Conservation (phyloP, 1,139 yeast species). For the Spathaspora sp. region DNA sequence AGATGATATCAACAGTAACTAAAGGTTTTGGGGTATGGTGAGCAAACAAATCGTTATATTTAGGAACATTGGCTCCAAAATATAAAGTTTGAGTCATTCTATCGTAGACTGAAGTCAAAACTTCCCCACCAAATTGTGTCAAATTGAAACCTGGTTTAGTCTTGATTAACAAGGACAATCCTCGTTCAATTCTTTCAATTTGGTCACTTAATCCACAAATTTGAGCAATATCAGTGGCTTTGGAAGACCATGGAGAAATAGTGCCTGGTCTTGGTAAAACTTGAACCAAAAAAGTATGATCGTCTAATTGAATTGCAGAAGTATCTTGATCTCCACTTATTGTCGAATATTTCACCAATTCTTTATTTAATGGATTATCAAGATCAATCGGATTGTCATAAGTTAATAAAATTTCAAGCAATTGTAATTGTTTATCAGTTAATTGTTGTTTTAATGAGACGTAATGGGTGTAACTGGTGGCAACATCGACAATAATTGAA, state of each 20-base stretch:
- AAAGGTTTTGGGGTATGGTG: conserved; percentile 85
- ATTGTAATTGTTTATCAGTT: conserved; percentile 37
- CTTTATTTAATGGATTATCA: conserved; percentile 46
- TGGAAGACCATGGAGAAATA: conserved; percentile 98
- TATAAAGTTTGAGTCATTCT: conserved; percentile 89
- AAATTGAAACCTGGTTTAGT: conserved; percentile 70
- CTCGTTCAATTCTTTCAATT: conserved; percentile 88
- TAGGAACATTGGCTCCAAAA: conserved; percentile 53
- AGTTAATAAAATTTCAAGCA: conserved; percentile 64
- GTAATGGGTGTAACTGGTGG: conserved; percentile 80
- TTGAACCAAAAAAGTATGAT: conserved; percentile 63
- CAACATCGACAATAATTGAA: conserved; percentile 64
- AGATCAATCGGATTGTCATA: conserved; percentile 71
- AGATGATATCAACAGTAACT: conserved; percentile 64
- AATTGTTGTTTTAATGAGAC: conserved; percentile 52
- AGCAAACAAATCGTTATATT: conserved; percentile 68
- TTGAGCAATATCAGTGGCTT: conserved; percentile 91
- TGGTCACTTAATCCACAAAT: conserved; percentile 78
- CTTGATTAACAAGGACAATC: conserved; percentile 70
- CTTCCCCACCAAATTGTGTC: conserved; percentile 40
- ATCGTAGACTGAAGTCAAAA: conserved; percentile 77
- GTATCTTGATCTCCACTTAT: conserved; percentile 27
- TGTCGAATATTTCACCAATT: conserved; percentile 37
- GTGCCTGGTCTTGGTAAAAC: conserved; percentile 94
- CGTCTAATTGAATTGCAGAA: conserved; percentile 29